phyloP scores from a whole-genome alignment of 441 rosid species.

The Arabidopsis hybrid region DNA sequence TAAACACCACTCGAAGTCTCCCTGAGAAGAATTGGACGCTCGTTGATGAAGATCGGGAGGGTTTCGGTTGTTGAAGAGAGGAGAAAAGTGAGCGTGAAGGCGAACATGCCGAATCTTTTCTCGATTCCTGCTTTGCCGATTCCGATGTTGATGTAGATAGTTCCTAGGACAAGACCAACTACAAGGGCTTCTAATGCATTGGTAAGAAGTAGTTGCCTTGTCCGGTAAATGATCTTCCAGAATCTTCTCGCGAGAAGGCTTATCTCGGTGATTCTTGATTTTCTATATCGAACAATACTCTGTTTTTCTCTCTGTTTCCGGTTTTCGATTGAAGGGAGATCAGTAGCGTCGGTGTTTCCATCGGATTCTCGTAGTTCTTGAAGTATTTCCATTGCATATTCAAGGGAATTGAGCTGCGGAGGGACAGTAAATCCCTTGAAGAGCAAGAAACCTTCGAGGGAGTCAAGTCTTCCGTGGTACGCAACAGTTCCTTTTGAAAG shows the following conservation, averaged over 20 bases:
- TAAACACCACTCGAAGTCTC: slow-evolving; percentile 88
- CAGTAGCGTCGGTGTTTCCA: slow-evolving; percentile 35
- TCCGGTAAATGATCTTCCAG: slow-evolving; percentile 87
- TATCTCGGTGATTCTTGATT: slow-evolving; percentile 70
- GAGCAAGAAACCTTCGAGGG: slow-evolving; percentile 62
- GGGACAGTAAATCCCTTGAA: slow-evolving; percentile 73
- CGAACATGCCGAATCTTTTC: slow-evolving; percentile 86
- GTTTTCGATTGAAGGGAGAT: background rate
- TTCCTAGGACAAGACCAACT: slow-evolving; percentile 90
- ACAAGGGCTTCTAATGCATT: slow-evolving; percentile 78
- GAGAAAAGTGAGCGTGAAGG: slow-evolving; percentile 92
- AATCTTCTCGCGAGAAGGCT: slow-evolving; percentile 58
- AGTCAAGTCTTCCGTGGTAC: slow-evolving; percentile 72
- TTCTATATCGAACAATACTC: slow-evolving; percentile 50
- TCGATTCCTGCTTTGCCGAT: slow-evolving; percentile 67
- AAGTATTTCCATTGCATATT: slow-evolving; percentile 84
- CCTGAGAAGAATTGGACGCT: slow-evolving; percentile 75
- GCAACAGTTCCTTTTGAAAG: slow-evolving; percentile 75
- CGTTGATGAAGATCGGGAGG: slow-evolving; percentile 88
- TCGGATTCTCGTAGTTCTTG: slow-evolving; percentile 51
- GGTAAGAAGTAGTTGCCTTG: slow-evolving; percentile 81
- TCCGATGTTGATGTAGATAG: slow-evolving; percentile 81
- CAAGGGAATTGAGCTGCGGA: slow-evolving; percentile 85
- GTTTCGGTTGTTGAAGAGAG: slow-evolving; percentile 92
- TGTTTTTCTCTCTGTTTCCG: slow-evolving; percentile 15